Evolutionary conservation across 768 basidiomycete species (phyloP).

Genomic region (Piloderma croceum): DNA sequence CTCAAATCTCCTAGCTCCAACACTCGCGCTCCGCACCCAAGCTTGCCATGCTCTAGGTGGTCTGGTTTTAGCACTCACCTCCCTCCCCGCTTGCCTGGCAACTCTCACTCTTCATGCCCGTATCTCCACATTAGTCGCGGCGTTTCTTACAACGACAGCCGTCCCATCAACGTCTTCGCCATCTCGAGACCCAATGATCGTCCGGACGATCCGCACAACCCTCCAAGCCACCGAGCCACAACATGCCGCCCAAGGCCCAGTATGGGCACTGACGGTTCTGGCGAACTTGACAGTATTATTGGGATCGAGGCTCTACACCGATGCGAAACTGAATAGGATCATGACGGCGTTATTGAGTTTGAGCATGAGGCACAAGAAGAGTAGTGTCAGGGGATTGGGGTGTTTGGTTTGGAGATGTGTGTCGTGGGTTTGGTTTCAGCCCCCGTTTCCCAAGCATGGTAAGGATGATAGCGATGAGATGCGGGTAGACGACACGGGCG

Average conservation of each 20-base stretch:
- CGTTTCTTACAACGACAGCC: constrained; percentile 41
- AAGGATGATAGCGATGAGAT: constrained; percentile 23
- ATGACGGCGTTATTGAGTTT: constrained; percentile 47
- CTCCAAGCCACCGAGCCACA: constrained; percentile 48
- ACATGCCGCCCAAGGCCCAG: constrained; percentile 68
- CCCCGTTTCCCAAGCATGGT: constrained; percentile 32
- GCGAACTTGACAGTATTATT: constrained; percentile 63
- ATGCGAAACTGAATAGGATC: constrained; percentile 38
- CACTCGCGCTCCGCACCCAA: constrained; percentile 58
- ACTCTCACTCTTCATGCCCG: constrained; percentile 47
- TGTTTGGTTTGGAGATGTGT: constrained; percentile 62
- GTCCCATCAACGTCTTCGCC: constrained; percentile 16
- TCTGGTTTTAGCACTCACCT: constrained; percentile 49
- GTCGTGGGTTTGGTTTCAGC: constrained; percentile 62
- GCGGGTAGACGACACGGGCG: constrained; percentile 15
- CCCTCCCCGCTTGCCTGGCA: constrained; percentile 32
- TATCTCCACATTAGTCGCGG: constrained; percentile 44
- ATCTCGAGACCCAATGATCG: constrained; percentile 54
- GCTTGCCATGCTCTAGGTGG: constrained; percentile 76
- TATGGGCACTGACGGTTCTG: constrained; percentile 69
- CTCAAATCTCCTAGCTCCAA: constrained; percentile 56
- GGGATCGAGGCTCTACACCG: constrained; percentile 46
- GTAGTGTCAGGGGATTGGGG: constrained; percentile 55
- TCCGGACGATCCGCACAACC: constrained; percentile 63
- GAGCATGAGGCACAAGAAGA: constrained; percentile 58